These are phyloP conservation scores for Globisporangium solare DNA, from an alignment of 352 stramenopile genomes.

Conservation along the genomic window DNA sequence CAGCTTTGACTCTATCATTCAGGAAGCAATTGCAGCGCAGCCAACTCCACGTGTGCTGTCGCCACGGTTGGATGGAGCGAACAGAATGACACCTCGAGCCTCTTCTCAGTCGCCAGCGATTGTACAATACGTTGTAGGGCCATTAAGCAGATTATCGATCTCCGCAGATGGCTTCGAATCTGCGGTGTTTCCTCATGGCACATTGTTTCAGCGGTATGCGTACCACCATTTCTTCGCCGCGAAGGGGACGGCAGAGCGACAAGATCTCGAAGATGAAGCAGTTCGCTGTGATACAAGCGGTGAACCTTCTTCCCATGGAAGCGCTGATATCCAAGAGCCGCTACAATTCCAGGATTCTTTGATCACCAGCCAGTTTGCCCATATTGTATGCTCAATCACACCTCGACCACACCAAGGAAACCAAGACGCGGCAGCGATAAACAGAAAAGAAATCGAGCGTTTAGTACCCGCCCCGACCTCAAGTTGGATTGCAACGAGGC, in stretches of 20 bases:
- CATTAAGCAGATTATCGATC: slow-evolving; percentile 1
- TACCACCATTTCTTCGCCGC: slow-evolving; percentile 27
- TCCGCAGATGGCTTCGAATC: not conserved
- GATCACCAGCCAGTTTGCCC: slow-evolving; percentile 4
- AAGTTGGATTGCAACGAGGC: not conserved
- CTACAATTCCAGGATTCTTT: not conserved
- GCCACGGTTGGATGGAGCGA: not conserved
- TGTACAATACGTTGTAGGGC: slow-evolving; percentile 26
- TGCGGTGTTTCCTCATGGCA: slow-evolving; percentile 20
- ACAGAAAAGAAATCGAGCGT: not conserved
- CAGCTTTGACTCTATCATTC: slow-evolving; percentile 40
- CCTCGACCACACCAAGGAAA: not conserved
- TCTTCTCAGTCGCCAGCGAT: slow-evolving; percentile 9
- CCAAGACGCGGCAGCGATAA: not conserved
- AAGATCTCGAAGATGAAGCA: not conserved
- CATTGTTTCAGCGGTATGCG: slow-evolving; percentile 23
- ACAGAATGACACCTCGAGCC: not conserved
- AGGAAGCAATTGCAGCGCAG: slow-evolving; percentile 11
- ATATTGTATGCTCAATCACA: slow-evolving; percentile 5
- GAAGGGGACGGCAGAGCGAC: not conserved
- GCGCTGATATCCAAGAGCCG: not conserved
- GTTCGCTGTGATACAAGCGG: not conserved
- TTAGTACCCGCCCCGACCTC: not conserved
- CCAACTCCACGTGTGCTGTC: not conserved
- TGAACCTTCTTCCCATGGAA: not conserved